Evolutionary conservation across 805 yeast species (phyloP).

Genomic region (Yarrowia sp.): DNA sequence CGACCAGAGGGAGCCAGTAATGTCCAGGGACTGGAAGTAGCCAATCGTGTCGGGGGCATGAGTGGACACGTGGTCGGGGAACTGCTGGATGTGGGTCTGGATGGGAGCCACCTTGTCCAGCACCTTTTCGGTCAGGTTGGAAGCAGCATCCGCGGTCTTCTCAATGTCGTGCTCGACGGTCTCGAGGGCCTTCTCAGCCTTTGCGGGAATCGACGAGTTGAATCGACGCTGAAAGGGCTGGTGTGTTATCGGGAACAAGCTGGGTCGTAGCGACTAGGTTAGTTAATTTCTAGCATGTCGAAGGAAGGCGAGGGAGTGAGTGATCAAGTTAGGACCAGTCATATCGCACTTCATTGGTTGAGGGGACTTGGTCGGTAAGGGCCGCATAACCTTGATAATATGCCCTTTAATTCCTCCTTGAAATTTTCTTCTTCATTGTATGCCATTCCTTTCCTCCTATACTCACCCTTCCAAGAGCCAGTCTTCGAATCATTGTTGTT

Average conservation of each 20-base stretch:
- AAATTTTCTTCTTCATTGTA: neutral
- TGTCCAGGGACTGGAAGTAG: conserved; percentile 7
- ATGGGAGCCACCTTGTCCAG: conserved; percentile 14
- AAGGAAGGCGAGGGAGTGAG: no score
- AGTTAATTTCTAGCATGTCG: no score
- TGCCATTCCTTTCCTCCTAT: neutral
- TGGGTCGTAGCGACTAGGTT: conserved; percentile 12
- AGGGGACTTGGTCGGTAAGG: no score
- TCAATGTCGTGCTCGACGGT: conserved; percentile 10
- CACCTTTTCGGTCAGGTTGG: conserved; percentile 22
- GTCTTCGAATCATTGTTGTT: conserved; percentile 25
- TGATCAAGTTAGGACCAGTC: neutral
- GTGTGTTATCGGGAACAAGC: conserved; percentile 4
- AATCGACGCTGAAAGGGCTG: conserved; percentile 11
- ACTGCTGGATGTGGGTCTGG: conserved; percentile 18
- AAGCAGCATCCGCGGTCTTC: conserved; percentile 21
- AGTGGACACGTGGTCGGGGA: conserved; percentile 11
- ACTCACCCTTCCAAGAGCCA: conserved; percentile 25
- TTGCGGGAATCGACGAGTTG: conserved; percentile 9
- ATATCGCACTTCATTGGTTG: neutral
- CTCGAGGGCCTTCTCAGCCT: neutral
- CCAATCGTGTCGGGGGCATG: conserved; percentile 2
- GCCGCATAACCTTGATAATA: no score
- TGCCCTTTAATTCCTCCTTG: neutral
- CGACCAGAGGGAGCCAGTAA: conserved; percentile 76